phyloP scores from a whole-genome alignment of 371 early-diverging fungal species.

The Mortierella sp. region DNA sequence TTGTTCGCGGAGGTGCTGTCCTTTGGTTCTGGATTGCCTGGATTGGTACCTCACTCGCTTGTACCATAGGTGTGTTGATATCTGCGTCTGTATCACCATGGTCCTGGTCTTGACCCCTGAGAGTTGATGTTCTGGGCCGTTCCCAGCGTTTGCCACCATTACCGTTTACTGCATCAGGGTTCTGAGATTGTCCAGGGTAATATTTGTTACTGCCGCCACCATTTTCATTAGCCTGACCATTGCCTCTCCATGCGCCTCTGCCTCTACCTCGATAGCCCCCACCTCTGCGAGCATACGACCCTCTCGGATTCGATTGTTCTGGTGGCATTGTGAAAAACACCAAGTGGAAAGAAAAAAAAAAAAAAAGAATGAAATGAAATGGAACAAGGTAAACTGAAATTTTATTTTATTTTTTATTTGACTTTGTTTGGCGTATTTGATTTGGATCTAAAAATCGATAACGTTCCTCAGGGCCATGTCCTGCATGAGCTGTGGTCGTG shows the following conservation, averaged over 20 bases:
- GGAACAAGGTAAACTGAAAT: background rate
- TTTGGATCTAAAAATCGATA: slow-evolving; percentile 30
- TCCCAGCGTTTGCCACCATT: slow-evolving; percentile 36
- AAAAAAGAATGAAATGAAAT: background rate
- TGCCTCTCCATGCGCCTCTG: background rate
- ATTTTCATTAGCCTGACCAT: slow-evolving; percentile 5
- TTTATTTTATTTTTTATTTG: slow-evolving; percentile 13
- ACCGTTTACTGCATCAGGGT: slow-evolving; percentile 12
- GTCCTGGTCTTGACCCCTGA: background rate
- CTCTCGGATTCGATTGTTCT: slow-evolving; percentile 46
- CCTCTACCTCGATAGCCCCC: slow-evolving; percentile 39
- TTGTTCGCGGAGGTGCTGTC: slow-evolving; percentile 5
- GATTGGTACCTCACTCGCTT: slow-evolving; percentile 36
- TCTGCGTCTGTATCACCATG: background rate
- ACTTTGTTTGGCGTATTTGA: too few relatives aligned
- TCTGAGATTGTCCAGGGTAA: slow-evolving; percentile 48
- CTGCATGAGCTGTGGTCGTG: slow-evolving; percentile 48
- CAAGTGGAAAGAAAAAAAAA: slow-evolving; percentile 1
- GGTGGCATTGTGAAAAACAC: slow-evolving; percentile 39
- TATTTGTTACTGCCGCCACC: slow-evolving; percentile 38
- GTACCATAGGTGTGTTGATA: slow-evolving; percentile 42
- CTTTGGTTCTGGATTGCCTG: slow-evolving; percentile 18
- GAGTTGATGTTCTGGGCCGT: slow-evolving; percentile 38
- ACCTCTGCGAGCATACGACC: slow-evolving; percentile 33
- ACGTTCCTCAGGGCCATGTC: slow-evolving; percentile 51